Evolutionary conservation across 768 basidiomycete species (phyloP).

Genomic region (Cantharellus anzutake): DNA sequence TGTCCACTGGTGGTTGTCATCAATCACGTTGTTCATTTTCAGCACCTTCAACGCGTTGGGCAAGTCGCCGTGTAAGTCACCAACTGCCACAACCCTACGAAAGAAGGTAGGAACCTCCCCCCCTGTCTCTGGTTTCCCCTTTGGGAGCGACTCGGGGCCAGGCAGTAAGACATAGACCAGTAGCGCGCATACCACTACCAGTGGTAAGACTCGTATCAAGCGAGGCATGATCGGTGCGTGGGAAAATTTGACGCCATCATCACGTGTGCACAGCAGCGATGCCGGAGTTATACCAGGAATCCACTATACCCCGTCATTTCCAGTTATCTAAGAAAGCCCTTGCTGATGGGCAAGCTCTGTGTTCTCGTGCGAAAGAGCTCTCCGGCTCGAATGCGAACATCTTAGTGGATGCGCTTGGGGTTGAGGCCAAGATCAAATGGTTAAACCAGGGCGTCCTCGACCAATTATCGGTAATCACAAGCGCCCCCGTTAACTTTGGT

Average conservation of each 20-base stretch:
- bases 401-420: constrained; percentile 50
- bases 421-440: constrained; percentile 70
- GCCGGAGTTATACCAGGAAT: too few species aligned
- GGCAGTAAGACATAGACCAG: too few species aligned
- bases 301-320: constrained; percentile 12
- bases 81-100: constrained; percentile 55
- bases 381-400: constrained; percentile 48
- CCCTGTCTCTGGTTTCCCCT: too few species aligned
- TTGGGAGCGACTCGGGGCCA: too few species aligned
- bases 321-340: constrained; percentile 70
- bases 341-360: constrained; percentile 57
- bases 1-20: constrained; percentile 58
- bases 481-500: not conserved
- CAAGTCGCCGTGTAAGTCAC: constrained; percentile 83
- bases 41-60: constrained; percentile 64
- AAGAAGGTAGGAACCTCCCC: not conserved
- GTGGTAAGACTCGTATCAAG: too few species aligned
- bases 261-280: too few species aligned
- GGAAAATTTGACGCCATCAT: too few species aligned
- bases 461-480: constrained; percentile 44
- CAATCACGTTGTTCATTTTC: constrained; percentile 58
- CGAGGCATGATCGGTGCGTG: too few species aligned
- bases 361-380: constrained; percentile 40
- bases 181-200: too few species aligned
- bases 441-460: constrained; percentile 52